A percentile compares a stretch with the other conserved stretches of the same genome.
Evolutionary conservation across 108 stramenopile species (phyloP).

Genomic region (Aureococcus anophagefferens): DNA sequence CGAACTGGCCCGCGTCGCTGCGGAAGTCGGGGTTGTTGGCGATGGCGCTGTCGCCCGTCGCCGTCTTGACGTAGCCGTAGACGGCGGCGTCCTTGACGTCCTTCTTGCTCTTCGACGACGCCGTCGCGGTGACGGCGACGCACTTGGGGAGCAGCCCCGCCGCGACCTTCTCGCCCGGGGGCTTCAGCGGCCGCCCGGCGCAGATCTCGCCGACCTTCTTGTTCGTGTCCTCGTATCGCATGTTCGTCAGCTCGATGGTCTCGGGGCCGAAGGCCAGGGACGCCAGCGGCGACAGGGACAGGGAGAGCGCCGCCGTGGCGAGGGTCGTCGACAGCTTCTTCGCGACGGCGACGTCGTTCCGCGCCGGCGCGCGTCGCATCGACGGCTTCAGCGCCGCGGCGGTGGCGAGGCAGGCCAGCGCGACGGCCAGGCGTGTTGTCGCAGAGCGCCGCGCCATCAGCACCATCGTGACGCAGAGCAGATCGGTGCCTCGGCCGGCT

Average conservation of each 20-base stretch:
- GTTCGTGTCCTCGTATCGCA: neutral
- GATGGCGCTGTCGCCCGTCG: neutral
- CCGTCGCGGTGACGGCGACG: neutral
- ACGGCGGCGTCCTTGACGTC: neutral
- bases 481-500: too few species aligned
- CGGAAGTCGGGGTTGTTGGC: slow-evolving; percentile 17
- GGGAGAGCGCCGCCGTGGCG: too few species aligned
- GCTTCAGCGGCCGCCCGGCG: neutral
- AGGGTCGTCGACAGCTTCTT: too few species aligned
- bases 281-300: too few species aligned
- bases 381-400: too few species aligned
- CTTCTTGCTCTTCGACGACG: neutral
- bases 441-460: too few species aligned
- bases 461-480: too few species aligned
- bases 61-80: slow-evolving; percentile 4
- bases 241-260: neutral
- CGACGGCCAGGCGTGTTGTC: too few species aligned
- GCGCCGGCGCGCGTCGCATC: too few species aligned
- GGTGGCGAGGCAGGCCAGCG: too few species aligned
- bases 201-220: neutral
- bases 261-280: neutral
- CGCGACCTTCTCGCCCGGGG: slow-evolving; percentile 1
- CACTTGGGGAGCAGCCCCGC: neutral
- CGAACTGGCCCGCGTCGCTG: slow-evolving; percentile 15
- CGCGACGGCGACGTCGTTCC: too few species aligned